Evolutionary conservation across 208 protist species (phyloP), one percentile per base, ranked within the genome.

Genomic region (Trypanosoma conorhini): DNA sequence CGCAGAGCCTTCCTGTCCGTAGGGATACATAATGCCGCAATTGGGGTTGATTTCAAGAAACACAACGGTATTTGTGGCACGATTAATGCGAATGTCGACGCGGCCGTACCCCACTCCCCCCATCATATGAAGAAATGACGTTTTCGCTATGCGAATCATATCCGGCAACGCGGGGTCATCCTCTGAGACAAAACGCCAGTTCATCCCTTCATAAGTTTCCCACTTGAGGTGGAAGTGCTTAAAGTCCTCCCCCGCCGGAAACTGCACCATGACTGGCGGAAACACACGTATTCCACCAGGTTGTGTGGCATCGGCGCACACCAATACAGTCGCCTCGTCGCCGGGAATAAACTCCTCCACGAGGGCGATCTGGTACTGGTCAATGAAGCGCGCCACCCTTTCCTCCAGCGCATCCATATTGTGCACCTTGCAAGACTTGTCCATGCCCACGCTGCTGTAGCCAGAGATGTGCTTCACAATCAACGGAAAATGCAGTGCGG

Each of bases 21-120:
- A 82, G 12, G 92, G 89, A 77, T 97, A 97, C 86, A 95, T 94
- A 57, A 97, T 89, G 48, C 92, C 92, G 67, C 92, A 97, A 76
- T 97, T 97, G 12, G 92, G 89, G 70, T 97, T 97, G 67, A 97
- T 95, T 61, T 97, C 89, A 12, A 97, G 82, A 73, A 97, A 97
- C 5, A 90, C 73, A 46, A 93, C 92, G 35, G 85, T 70, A 33
- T 72, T 72, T 21, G 69, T 52, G 15, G 61, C 40, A 38, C 89
- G 85, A 65, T 94, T 72, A 52, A 97, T 94, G 51, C 92, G 89
- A 31, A 97, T 80, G 74, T 97, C 92, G 46, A 92, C 80, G 46
- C 89, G 85, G 58, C 92, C 92, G 76, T 95, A 97, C 44, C 89
- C 89, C 26, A 97, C 80, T 56, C 88, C 88, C 50, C 89, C 91